These are phyloP conservation scores for Penicillium tannophilum DNA, from an alignment of 495 filamentous ascomycete genomes.

Conservation along the genomic window DNA sequence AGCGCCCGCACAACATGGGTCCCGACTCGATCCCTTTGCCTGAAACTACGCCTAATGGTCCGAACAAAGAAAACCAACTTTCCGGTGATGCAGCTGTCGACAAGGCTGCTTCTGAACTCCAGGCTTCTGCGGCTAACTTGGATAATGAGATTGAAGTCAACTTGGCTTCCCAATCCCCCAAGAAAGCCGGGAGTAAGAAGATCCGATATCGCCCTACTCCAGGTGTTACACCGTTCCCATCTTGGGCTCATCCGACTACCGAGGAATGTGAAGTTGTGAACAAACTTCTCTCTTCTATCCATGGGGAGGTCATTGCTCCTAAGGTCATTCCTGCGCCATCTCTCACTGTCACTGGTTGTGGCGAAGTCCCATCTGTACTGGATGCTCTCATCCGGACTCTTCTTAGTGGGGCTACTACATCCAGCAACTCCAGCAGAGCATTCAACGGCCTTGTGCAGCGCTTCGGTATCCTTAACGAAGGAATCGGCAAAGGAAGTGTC, in stretches of 20 bases:
- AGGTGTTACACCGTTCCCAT: conserved; percentile 62
- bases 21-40: background rate
- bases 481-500: conserved; percentile 74
- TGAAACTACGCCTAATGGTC: background rate
- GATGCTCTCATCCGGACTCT: conserved; percentile 85
- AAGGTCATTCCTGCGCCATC: conserved; percentile 72
- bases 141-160: background rate
- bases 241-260: conserved; percentile 63
- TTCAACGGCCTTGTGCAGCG: conserved; percentile 68
- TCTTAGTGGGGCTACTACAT: conserved; percentile 74
- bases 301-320: conserved; percentile 68
- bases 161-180: background rate
- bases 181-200: conserved; percentile 20
- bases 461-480: conserved; percentile 66
- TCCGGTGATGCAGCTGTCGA: background rate
- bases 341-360: conserved; percentile 82
- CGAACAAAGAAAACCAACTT: conserved; percentile 1
- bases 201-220: conserved; percentile 42
- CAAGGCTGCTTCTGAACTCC: background rate
- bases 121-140: background rate
- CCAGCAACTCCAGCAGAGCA: conserved; percentile 65
- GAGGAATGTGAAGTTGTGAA: conserved; percentile 78
- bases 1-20: background rate
- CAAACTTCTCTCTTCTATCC: conserved; percentile 62
- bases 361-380: conserved; percentile 88